Evolutionary conservation across 2,329 filamentous ascomycete genomes (phyloP).

Genomic region (Calonectria naviculata): DNA sequence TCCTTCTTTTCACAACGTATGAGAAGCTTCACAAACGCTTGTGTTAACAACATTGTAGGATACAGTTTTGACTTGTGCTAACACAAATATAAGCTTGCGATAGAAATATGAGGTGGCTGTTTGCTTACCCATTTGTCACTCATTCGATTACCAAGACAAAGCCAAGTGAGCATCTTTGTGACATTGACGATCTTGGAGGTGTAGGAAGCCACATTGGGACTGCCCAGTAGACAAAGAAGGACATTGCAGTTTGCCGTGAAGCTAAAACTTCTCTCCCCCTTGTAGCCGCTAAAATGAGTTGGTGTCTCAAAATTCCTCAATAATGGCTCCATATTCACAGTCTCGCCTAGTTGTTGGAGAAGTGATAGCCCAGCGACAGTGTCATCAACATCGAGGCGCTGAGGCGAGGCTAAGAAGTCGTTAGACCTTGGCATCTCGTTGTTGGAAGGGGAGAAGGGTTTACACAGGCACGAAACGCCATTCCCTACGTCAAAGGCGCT

Average conservation of each 20-base stretch:
- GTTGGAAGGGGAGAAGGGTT: not conserved
- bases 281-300: not conserved
- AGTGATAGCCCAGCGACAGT: not conserved
- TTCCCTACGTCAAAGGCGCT: not conserved
- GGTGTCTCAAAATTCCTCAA: not conserved
- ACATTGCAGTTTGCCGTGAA: not conserved
- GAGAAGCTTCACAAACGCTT: not conserved
- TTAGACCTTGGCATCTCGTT: not conserved
- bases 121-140: not conserved
- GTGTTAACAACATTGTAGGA: not conserved
- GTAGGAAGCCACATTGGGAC: not conserved
- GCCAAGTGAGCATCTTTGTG: not conserved
- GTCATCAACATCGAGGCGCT: not conserved
- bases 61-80: not conserved
- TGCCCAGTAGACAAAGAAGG: not conserved
- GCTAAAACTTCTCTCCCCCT: not conserved
- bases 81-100: not conserved
- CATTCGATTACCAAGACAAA: not conserved
- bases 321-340: not conserved
- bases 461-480: not conserved
- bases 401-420: not conserved
- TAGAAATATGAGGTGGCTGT: too few species aligned
- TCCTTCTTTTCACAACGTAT: not conserved
- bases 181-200: not conserved
- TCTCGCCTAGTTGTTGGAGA: not conserved